Conservation (phyloP, 1,139 yeast genomes). For the Saccharomycopsis hybrid region DNA sequence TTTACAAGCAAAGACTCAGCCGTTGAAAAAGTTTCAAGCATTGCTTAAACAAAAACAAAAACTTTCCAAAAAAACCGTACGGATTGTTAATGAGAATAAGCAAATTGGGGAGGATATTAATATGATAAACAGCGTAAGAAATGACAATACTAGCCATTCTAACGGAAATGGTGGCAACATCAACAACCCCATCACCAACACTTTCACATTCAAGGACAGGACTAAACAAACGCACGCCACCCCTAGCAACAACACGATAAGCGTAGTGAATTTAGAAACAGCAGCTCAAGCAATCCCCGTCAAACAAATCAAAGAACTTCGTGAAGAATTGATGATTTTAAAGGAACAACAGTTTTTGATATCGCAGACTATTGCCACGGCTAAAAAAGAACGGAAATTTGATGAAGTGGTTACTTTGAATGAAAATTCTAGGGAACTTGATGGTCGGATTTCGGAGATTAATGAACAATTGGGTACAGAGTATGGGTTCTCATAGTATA, state of each 20-base stretch:
- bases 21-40: constrained; percentile 14
- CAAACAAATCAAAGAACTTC: constrained; percentile 46
- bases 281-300: background rate
- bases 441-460: constrained; percentile 43
- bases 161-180: background rate
- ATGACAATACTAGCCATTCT: background rate
- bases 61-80: constrained; percentile 1
- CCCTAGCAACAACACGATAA: constrained; percentile 24
- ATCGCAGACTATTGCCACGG: constrained; percentile 52
- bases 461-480: constrained; percentile 57
- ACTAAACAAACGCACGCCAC: constrained; percentile 15
- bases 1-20: constrained; percentile 5
- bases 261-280: background rate
- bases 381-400: constrained; percentile 62
- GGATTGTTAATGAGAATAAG: background rate
- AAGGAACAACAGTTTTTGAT: constrained; percentile 78
- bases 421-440: constrained; percentile 53
- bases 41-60: constrained; percentile 6
- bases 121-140: background rate
- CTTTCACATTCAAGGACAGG: no score
- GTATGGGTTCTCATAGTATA: constrained; percentile 7
- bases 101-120: background rate
- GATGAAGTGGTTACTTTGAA: constrained; percentile 67
- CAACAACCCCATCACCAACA: no score
- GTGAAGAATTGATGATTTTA: constrained; percentile 80